A percentile compares a stretch with the other conserved stretches of the same genome.
These are phyloP conservation scores for Crucibulum cyathiforme DNA, from an alignment of 1,284 basidiomycete species.

Conservation along the genomic window DNA sequence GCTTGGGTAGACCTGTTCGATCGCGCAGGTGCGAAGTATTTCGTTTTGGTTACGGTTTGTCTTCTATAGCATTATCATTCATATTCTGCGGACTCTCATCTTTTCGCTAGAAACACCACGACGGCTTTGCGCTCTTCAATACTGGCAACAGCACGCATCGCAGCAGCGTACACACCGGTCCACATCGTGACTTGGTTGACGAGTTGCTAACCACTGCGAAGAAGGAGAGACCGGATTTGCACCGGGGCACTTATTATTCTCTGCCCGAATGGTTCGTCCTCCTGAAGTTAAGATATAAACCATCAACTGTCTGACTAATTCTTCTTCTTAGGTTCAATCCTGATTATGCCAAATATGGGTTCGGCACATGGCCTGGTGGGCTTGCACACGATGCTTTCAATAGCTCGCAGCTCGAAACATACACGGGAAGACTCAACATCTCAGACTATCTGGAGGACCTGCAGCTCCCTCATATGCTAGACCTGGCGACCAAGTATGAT, in stretches of 20 bases:
- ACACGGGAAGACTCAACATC: constrained; percentile 56
- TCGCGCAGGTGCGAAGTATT: constrained; percentile 65
- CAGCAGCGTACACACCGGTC: constrained; percentile 54
- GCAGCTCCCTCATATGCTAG: constrained; percentile 62
- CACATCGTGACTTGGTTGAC: constrained; percentile 57
- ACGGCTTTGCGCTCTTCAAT: constrained; percentile 61
- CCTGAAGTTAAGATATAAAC: no score
- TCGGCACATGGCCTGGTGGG: constrained; percentile 56
- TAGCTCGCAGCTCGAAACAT: constrained; percentile 54
- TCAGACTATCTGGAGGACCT: constrained; percentile 60
- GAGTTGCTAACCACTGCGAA: constrained; percentile 61
- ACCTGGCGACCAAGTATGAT: constrained; percentile 55
- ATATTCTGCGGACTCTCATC: background rate
- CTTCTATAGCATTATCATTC: background rate
- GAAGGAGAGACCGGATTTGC: constrained; percentile 52
- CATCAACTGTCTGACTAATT: background rate
- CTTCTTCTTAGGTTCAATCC: constrained; percentile 54
- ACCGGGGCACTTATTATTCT: constrained; percentile 59
- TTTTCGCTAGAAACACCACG: constrained; percentile 49
- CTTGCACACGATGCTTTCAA: constrained; percentile 60
- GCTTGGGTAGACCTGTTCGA: constrained; percentile 62
- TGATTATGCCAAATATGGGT: constrained; percentile 58
- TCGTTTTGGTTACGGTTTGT: constrained; percentile 60
- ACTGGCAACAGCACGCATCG: constrained; percentile 57
- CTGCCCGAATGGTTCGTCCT: constrained; percentile 55